Conservation (phyloP, 2,329 filamentous ascomycete genomes). For the Akanthomyces uredinophilus region DNA sequence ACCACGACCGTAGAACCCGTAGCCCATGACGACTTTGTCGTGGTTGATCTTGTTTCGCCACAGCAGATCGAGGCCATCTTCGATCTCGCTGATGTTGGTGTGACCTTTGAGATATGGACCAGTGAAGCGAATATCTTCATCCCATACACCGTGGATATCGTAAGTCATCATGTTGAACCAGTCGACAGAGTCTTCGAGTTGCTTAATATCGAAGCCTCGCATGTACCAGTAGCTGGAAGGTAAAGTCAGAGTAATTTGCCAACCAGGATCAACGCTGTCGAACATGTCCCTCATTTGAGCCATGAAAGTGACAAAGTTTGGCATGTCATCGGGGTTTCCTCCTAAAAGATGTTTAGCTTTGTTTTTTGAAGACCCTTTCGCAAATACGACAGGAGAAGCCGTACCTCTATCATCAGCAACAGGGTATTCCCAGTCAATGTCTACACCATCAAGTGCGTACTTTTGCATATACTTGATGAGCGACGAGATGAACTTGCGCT, state of each 20-base stretch:
- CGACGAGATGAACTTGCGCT: slow-evolving; percentile 1
- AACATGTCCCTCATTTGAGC: neutral
- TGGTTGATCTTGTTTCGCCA: slow-evolving; percentile 36
- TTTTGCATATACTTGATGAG: slow-evolving; percentile 19
- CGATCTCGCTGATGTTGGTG: slow-evolving; percentile 37
- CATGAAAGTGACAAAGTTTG: neutral
- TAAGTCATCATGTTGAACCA: slow-evolving; percentile 43
- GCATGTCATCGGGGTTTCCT: neutral
- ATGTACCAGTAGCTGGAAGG: slow-evolving; percentile 27
- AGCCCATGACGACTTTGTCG: slow-evolving; percentile 34
- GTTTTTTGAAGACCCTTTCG: neutral
- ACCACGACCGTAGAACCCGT: slow-evolving; percentile 34
- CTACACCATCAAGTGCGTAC: slow-evolving; percentile 27
- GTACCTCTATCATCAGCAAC: neutral
- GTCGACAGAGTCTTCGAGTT: slow-evolving; percentile 25
- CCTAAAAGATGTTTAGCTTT: neutral
- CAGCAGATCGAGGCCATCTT: slow-evolving; percentile 33
- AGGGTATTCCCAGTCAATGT: slow-evolving; percentile 29
- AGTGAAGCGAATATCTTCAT: slow-evolving; percentile 21
- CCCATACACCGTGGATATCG: slow-evolving; percentile 38
- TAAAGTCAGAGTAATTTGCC: slow-evolving; percentile 15
- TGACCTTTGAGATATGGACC: slow-evolving; percentile 30
- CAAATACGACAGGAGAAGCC: neutral
- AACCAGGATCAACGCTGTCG: neutral
- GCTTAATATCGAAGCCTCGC: slow-evolving; percentile 22